Evolutionary conservation across 176 grass and related monocot genomes (phyloP), one percentile per base, ranked within the genome.

Genomic region (Hordeum marinum): DNA sequence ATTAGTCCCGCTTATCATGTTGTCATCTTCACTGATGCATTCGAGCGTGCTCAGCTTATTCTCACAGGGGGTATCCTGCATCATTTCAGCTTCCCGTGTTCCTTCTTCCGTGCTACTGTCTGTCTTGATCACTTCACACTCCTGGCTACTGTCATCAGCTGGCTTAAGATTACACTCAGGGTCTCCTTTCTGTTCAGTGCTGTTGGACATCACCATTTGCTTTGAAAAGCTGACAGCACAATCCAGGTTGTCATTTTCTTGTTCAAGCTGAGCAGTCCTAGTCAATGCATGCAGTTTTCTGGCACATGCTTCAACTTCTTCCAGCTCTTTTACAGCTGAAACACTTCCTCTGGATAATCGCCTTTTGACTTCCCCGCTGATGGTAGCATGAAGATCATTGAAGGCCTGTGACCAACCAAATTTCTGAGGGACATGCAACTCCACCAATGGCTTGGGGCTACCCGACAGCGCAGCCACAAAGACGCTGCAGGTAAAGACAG

Each of bases 381-480:
- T 85, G 20, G 74, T 40, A 35, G 82, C 31, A 59, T 88, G 87
- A 43, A 99, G 78, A n/a, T 90, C 84, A 79, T 37, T 80, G 37
- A 98, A 98, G 24, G 89, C 74, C 11, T 85, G 72, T 42, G 79
- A 92, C 96, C 96, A 99, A 42, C 90, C 80, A 80, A 96, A 94
- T 57, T 92, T 87, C 26, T 91, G 91, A 83, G 93, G 83, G 69
- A 92, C 78, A 61, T 84, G 83, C 42, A 95, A 83, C 40, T 92
- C 81, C 77, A 90, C 78, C 61, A 95, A 43, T 76, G 86, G 68
- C 18, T 84, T 75, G 10, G 82, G 69, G 59, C 58, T 90, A 84
- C 93, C 84, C 0, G 81, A 96, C 26, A 99, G 70, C 20, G 78
- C 63, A 2, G 91, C 75, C 29, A 91, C 68, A 67, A 95, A 74